Percentiles rank a stretch among this genome's conserved stretches.
These are phyloP conservation scores for Colletotrichum abscissum DNA, from an alignment of 2,329 filamentous ascomycete genomes.

Conservation along the genomic window DNA sequence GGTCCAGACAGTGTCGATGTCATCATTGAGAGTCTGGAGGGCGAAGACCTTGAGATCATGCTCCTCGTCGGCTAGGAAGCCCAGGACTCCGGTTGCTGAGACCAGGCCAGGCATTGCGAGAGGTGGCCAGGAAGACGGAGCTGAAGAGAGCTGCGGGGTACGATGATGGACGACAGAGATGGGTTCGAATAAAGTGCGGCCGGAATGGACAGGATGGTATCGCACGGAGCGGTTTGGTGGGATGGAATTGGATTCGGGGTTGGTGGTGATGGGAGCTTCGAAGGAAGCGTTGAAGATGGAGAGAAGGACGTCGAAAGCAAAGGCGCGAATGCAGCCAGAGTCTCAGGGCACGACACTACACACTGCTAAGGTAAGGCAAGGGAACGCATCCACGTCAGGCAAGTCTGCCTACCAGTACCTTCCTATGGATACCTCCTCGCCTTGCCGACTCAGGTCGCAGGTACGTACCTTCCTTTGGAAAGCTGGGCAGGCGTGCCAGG, in stretches of 20 bases:
- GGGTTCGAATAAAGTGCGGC: background rate
- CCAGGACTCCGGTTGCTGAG: constrained; percentile 93
- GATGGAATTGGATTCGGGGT: constrained; percentile 1
- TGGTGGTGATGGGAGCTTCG: constrained; percentile 22
- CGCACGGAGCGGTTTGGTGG: background rate
- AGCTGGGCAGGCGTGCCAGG: background rate
- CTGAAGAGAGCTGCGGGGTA: constrained; percentile 19
- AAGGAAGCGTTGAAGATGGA: constrained; percentile 33
- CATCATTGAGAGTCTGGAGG: constrained; percentile 92
- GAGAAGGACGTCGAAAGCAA: constrained; percentile 31
- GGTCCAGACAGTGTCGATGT: constrained; percentile 97
- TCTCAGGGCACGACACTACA: background rate
- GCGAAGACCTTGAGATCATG: constrained; percentile 94
- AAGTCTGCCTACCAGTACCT: constrained; percentile 48
- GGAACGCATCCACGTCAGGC: constrained; percentile 53
- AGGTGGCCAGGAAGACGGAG: constrained; percentile 35
- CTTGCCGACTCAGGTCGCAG: constrained; percentile 3
- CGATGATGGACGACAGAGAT: constrained; percentile 4
- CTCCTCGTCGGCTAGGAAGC: constrained; percentile 95
- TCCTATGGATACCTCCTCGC: constrained; percentile 35
- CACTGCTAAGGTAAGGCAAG: constrained; percentile 1
- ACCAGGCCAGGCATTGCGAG: constrained; percentile 87
- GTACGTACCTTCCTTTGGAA: constrained; percentile 9
- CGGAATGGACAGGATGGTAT: background rate
- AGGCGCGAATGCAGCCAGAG: constrained; percentile 27